These are phyloP conservation scores for Mrakia gelida DNA, from an alignment of 768 basidiomycete species.

Conservation along the genomic window DNA sequence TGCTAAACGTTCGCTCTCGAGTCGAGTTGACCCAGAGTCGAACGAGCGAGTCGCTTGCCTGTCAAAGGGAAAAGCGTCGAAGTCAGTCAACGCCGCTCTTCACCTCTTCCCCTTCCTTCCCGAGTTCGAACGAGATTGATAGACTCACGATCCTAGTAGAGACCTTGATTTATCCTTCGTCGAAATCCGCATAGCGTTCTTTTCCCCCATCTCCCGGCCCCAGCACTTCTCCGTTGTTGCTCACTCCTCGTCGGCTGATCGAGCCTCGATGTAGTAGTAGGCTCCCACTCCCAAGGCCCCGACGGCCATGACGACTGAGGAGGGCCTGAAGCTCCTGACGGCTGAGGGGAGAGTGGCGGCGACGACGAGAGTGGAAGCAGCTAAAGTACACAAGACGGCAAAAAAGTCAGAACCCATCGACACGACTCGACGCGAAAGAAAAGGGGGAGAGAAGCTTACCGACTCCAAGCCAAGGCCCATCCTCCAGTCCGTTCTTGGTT, in stretches of 20 bases:
- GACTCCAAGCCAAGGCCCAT: conserved; percentile 4
- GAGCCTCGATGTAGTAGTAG: background rate
- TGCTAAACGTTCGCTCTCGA: too few species aligned
- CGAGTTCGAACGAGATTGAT: too few species aligned
- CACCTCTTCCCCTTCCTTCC: too few species aligned
- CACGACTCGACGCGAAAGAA: background rate
- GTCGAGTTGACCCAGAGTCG: too few species aligned
- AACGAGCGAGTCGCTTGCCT: too few species aligned
- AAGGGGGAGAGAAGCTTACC: background rate
- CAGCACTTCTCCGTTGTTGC: background rate
- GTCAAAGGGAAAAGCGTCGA: too few species aligned
- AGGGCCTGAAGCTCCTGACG: background rate
- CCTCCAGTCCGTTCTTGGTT: background rate
- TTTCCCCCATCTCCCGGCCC: background rate
- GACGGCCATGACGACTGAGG: background rate
- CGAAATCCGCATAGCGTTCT: background rate
- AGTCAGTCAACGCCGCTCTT: too few species aligned
- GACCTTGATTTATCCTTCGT: background rate
- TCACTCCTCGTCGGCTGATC: background rate
- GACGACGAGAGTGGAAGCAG: conserved; percentile 5
- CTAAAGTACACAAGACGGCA: background rate
- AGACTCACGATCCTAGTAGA: too few species aligned
- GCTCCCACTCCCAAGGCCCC: background rate
- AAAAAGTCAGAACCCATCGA: background rate
- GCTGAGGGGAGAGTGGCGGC: background rate